Conservation (phyloP, 495 filamentous ascomycete genomes). For the Neurospora cerealis region DNA sequence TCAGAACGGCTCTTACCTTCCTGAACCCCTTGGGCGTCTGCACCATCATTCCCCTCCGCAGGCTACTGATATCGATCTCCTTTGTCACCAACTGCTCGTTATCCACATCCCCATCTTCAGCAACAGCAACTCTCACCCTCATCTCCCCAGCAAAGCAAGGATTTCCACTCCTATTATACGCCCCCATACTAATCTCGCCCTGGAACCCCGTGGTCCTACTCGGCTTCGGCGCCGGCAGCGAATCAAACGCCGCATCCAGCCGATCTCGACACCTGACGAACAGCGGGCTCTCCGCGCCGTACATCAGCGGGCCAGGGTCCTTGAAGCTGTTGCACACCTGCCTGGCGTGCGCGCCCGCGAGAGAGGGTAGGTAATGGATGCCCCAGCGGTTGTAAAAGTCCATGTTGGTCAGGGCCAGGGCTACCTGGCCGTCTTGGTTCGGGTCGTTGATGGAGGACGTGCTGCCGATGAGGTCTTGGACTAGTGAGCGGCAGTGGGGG, state of each 20-base stretch:
- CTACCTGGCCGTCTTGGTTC: constrained; percentile 25
- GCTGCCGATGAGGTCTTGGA: constrained; percentile 25
- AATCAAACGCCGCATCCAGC: constrained; percentile 29
- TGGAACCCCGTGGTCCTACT: background rate
- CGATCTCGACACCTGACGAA: constrained; percentile 28
- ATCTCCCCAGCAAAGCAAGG: constrained; percentile 31
- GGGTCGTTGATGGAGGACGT: constrained; percentile 1
- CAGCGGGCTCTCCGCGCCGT: constrained; percentile 25
- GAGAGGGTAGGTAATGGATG: constrained; percentile 34
- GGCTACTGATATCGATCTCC: constrained; percentile 11
- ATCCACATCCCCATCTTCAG: constrained; percentile 9
- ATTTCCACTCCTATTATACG: constrained; percentile 13
- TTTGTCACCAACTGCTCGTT: background rate
- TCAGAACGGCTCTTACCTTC: constrained; percentile 27
- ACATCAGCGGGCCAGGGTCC: constrained; percentile 34
- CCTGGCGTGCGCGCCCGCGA: constrained; percentile 30
- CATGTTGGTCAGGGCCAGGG: constrained; percentile 18
- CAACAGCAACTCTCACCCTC: constrained; percentile 20
- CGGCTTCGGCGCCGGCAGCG: constrained; percentile 28
- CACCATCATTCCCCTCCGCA: constrained; percentile 26
- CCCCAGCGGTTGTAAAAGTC: constrained; percentile 30
- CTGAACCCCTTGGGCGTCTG: constrained; percentile 26
- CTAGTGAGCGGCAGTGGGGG: constrained; percentile 21
- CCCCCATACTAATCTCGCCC: constrained; percentile 17
- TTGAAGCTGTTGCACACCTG: constrained; percentile 39